These are phyloP conservation scores for Filobasidium floriforme DNA, from an alignment of 768 basidiomycete species.

Conservation along the genomic window DNA sequence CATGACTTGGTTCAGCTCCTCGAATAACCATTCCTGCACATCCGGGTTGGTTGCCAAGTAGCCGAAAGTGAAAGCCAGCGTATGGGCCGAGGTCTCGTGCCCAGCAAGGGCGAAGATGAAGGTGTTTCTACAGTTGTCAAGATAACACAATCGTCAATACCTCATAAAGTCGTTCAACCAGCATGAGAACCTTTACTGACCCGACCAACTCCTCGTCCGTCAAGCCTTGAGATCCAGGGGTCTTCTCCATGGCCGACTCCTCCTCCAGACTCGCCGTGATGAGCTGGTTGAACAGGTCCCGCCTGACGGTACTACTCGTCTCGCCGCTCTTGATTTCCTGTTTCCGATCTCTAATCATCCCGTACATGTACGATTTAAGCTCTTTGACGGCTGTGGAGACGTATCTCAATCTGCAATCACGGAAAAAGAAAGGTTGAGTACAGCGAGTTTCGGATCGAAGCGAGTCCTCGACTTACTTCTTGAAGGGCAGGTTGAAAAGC, in stretches of 20 bases:
- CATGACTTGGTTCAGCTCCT: slow-evolving; percentile 28
- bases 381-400: slow-evolving; percentile 6
- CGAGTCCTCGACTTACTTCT: slow-evolving; percentile 11
- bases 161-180: no score
- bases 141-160: neutral
- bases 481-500: neutral
- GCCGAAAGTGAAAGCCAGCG: slow-evolving; percentile 34
- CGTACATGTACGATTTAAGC: slow-evolving; percentile 21
- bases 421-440: no score
- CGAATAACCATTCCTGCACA: slow-evolving; percentile 33
- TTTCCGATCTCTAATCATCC: slow-evolving; percentile 16
- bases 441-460: neutral
- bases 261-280: slow-evolving; percentile 22
- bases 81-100: slow-evolving; percentile 38
- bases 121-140: slow-evolving; percentile 18
- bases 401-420: slow-evolving; percentile 10
- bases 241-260: neutral
- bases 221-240: slow-evolving; percentile 23
- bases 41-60: slow-evolving; percentile 37
- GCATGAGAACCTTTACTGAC: slow-evolving; percentile 25
- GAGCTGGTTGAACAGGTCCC: slow-evolving; percentile 23
- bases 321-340: slow-evolving; percentile 17
- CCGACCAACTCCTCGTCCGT: slow-evolving; percentile 33
- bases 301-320: neutral
- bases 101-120: slow-evolving; percentile 31